Evolutionary conservation across 371 early-diverging fungal species (phyloP).

Genomic region (Cokeromyces recurvatus): DNA sequence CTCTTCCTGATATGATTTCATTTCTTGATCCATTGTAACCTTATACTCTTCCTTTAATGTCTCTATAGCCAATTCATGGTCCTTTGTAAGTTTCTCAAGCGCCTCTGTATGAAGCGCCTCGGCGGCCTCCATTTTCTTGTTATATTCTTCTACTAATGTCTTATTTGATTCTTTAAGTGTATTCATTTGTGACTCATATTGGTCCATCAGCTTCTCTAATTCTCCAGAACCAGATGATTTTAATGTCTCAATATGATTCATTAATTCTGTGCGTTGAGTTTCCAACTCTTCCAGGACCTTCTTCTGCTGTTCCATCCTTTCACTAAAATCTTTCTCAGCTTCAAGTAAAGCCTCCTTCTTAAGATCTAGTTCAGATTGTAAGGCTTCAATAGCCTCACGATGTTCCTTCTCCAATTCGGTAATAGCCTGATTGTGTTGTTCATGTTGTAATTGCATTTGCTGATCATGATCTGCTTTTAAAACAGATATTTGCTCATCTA

Average conservation of each 20-base stretch:
- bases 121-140: background rate
- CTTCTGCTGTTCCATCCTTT: background rate
- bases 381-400: background rate
- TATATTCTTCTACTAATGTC: background rate
- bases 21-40: too few species aligned
- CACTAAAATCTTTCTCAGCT: constrained; percentile 1
- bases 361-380: background rate
- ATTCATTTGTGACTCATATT: constrained; percentile 14
- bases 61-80: too few species aligned
- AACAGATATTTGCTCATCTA: background rate
- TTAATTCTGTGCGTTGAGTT: constrained; percentile 3
- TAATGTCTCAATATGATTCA: constrained; percentile 11
- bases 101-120: background rate
- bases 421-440: constrained; percentile 2
- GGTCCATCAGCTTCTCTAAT: constrained; percentile 4
- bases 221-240: constrained; percentile 9
- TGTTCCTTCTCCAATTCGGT: background rate
- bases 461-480: constrained; percentile 1
- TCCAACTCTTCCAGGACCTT: constrained; percentile 5
- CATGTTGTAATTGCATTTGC: background rate
- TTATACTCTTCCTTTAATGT: too few species aligned
- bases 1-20: too few species aligned
- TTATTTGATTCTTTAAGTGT: constrained; percentile 1
- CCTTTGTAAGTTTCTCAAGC: background rate
- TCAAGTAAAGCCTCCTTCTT: background rate